Evolutionary conservation across 352 stramenopile genomes (phyloP).

Genomic region (Globisporangium sylvaticum): DNA sequence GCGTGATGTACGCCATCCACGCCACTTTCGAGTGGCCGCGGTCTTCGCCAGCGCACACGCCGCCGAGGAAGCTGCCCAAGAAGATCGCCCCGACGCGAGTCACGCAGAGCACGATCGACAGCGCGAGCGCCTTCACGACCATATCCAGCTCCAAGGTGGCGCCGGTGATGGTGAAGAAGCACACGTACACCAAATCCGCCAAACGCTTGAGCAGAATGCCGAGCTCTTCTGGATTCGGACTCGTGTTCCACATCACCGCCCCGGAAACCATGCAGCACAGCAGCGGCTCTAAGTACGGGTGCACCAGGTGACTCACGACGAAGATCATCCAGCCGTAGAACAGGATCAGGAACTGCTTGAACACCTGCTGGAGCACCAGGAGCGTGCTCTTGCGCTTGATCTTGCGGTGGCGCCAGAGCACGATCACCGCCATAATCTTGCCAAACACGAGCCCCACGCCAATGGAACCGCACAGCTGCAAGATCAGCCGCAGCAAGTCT

Average conservation of each 20-base stretch:
- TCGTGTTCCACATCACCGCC: constrained; percentile 64
- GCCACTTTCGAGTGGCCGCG: constrained; percentile 40
- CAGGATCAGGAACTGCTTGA: constrained; percentile 57
- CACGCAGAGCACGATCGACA: constrained; percentile 50
- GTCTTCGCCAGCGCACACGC: constrained; percentile 40
- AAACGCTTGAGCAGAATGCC: constrained; percentile 45
- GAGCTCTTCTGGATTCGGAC: constrained; percentile 50
- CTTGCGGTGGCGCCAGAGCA: constrained; percentile 43
- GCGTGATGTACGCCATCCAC: constrained; percentile 78
- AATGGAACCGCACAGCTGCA: constrained; percentile 52
- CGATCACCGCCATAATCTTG: constrained; percentile 51
- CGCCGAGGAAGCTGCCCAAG: constrained; percentile 50
- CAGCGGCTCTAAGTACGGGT: constrained; percentile 62
- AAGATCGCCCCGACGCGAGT: constrained; percentile 58
- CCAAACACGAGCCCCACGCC: constrained; percentile 42
- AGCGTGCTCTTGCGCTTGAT: constrained; percentile 52
- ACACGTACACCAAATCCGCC: constrained; percentile 63
- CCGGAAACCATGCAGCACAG: constrained; percentile 69
- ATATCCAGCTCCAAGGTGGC: constrained; percentile 64
- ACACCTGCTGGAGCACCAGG: constrained; percentile 33
- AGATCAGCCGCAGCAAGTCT: constrained; percentile 20
- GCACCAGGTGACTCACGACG: constrained; percentile 48
- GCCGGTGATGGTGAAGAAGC: constrained; percentile 71
- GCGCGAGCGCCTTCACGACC: constrained; percentile 48
- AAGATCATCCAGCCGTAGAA: constrained; percentile 63